Evolutionary conservation across 192 early-diverging fungal species (phyloP), one percentile per base, ranked within the genome.

Genomic region (Chytriomyces sp.): DNA sequence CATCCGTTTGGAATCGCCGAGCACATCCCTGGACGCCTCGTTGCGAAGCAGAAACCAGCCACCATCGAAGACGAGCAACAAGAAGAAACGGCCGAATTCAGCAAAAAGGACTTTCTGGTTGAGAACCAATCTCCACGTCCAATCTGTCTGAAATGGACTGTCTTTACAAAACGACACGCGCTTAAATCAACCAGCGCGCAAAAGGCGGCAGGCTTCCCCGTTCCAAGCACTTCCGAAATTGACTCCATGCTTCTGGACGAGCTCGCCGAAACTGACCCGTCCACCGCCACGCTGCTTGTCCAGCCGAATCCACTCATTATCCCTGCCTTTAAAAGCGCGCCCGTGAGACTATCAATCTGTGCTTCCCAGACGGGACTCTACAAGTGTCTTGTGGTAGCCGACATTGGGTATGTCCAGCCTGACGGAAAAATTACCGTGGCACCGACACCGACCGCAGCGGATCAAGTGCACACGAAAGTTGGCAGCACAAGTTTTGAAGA

Each of bases 51-150:
- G 20, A n/a, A 20, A 1, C 53, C 20, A 13, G 16, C 16, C 20
- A 3, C 53, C 53, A 57, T n/a, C 20, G 53, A 57, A 4, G 20
- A 20, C 3, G 20, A n/a, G 13, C 20, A n/a, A n/a, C 53, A 57
- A 20, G 35, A 35, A 35, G 35, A 35, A 35, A 35, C 35, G 35
- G 53, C 53, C 20, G 53, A 57, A 57, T 8, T 75, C 35, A 28
- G 7, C 24, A 78, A 80, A 64, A 83, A 84, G 65, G 71, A 69
- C 4, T 80, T 87, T 64, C 61, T 70, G 1, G 69, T 87, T 4
- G 86, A 87, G 53, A 87, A 87, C 65, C 83, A 83, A 61, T 83
- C 86, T 7, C 86, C 86, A 11, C 75, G 83, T 24, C 81, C 85
- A 20, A 79, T 87, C n/a, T 28, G 28, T 18, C 64, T 87, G 5